A percentile compares a stretch with the other conserved stretches of the same genome.
Evolutionary conservation across 305 asterid genomes (phyloP).

Genomic region (Plantago coronopus): DNA sequence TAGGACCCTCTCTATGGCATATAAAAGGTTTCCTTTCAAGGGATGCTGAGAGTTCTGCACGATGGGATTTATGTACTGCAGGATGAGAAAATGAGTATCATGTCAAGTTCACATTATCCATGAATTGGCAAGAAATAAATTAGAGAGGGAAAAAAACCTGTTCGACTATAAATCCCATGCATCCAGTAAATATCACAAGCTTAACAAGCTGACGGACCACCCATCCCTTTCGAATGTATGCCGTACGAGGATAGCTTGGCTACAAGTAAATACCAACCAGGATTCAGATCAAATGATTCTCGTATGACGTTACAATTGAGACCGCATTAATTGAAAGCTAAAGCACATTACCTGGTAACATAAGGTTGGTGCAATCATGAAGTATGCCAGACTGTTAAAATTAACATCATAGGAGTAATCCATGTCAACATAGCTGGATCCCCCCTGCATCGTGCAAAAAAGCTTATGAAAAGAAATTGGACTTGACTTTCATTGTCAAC

Average conservation of each 20-base stretch:
- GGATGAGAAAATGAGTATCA: conserved; percentile 28
- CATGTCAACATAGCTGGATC: conserved; percentile 52
- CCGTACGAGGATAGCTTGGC: conserved; percentile 55
- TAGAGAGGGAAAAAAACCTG: conserved; percentile 45
- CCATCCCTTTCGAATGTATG: conserved; percentile 59
- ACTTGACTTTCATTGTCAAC: conserved; percentile 18
- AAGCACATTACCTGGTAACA: conserved; percentile 79
- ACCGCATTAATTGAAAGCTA: conserved; percentile 12
- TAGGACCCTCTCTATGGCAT: conserved; percentile 90
- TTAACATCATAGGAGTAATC: conserved; percentile 54
- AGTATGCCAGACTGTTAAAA: conserved; percentile 77
- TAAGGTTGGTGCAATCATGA: conserved; percentile 92
- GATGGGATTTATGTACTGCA: conserved; percentile 97
- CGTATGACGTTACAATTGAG: conserved; percentile 12
- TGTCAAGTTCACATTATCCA: conserved; percentile 17
- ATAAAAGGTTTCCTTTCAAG: conserved; percentile 75
- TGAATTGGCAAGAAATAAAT: conserved; percentile 21
- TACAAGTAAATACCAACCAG: conserved; percentile 34
- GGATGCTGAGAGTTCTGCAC: conserved; percentile 95
- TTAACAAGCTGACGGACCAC: conserved; percentile 51
- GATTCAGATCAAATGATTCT: conserved; percentile 17
- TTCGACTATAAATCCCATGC: conserved; percentile 53
- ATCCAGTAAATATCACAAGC: conserved; percentile 53
- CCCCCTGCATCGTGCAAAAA: conserved; percentile 46
- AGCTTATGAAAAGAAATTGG: conserved; percentile 12